Base-by-base conservation (phyloP, 2,329 filamentous ascomycete species). In the Anthostomella pinea region DNA sequence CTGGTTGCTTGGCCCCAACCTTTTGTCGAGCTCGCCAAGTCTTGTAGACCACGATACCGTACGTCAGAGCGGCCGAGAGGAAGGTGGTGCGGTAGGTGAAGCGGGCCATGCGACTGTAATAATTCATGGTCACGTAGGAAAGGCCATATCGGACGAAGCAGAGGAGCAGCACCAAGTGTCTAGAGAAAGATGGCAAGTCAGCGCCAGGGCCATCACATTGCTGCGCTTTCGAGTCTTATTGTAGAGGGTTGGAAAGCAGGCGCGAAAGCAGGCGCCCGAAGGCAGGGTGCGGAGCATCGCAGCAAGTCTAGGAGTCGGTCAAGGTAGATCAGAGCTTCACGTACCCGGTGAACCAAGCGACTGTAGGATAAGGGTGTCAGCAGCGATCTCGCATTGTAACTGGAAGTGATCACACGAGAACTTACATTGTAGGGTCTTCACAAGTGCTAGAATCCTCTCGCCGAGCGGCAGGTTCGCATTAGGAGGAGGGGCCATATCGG, bases 11-110 rank as follows among this genome's bases (percentile, higher is more conserved):
- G 44, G 72, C 80, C 48, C 84, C 83, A 32, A 81, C 74, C 75
- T 87, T 85, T 54, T 85, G 77, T 51, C 88, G 85, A 53, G 90
- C 87, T 51, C 90, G 83, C 72, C 90, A 87, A 40, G 88, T 90
- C 79, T 98, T 98, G 77, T 95, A 97, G 45, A 98, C 91, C 32
- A 98, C 93, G 51, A 98, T 97, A 50, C 93, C 91, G 66, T 98
- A 98, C 8, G 93, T 97, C 32, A 81, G 79, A 30, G 89, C 88
- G 5, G 93, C 93, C 3, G 90, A 83, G 53, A 96, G 52, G 64
- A 98, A 98, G 39, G 90, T 87, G 36, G 84, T 79, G 56, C 93
- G 90, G 72, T 98, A 98, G 39, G 85, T 85, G 64, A 93, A 82
- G 51, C 79, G 75, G 30, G 91, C 90, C 72, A 81, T 80, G 60